Percentiles rank a stretch among this genome's conserved stretches.
Evolutionary conservation across 495 filamentous ascomycete species (phyloP).

Genomic region (Neurospora sp.): DNA sequence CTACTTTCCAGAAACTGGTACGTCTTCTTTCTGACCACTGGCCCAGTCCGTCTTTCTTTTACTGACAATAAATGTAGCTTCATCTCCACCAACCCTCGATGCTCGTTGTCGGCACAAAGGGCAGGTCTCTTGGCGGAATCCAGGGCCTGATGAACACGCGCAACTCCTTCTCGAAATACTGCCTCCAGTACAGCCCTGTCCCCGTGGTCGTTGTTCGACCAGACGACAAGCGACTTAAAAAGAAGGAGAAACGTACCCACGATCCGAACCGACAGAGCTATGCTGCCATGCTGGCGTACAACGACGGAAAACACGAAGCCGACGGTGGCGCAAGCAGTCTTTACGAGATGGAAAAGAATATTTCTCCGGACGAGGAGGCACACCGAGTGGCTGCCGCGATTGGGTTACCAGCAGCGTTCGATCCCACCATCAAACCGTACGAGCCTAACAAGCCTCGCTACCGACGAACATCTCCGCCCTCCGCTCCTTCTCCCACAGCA

Average conservation of each 20-base stretch:
- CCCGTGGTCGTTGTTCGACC: constrained; percentile 96
- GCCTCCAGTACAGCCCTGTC: constrained; percentile 88
- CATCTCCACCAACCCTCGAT: constrained; percentile 89
- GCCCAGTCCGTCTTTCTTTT: not conserved
- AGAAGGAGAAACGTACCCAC: constrained; percentile 75
- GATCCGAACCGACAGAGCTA: constrained; percentile 76
- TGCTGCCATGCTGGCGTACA: constrained; percentile 65
- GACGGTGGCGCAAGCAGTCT: constrained; percentile 35
- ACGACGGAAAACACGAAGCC: constrained; percentile 45
- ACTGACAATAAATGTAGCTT: constrained; percentile 45
- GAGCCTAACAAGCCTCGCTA: constrained; percentile 19
- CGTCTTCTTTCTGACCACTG: constrained; percentile 17
- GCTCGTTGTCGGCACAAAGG: constrained; percentile 89
- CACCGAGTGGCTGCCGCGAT: constrained; percentile 61
- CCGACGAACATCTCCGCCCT: constrained; percentile 18
- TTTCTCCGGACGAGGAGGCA: constrained; percentile 53
- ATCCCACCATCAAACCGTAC: constrained; percentile 43
- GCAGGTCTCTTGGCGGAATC: constrained; percentile 75
- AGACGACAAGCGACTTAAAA: constrained; percentile 80
- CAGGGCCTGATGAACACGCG: constrained; percentile 72
- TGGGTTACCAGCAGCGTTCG: constrained; percentile 49
- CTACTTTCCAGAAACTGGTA: constrained; percentile 89
- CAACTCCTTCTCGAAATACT: constrained; percentile 93
- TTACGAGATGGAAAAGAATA: constrained; percentile 36
- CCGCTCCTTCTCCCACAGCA: constrained; percentile 16